Evolutionary conservation across 352 stramenopile genomes (phyloP), one percentile per base, ranked within the genome.

Genomic region (Globisporangium uncinulatum): DNA sequence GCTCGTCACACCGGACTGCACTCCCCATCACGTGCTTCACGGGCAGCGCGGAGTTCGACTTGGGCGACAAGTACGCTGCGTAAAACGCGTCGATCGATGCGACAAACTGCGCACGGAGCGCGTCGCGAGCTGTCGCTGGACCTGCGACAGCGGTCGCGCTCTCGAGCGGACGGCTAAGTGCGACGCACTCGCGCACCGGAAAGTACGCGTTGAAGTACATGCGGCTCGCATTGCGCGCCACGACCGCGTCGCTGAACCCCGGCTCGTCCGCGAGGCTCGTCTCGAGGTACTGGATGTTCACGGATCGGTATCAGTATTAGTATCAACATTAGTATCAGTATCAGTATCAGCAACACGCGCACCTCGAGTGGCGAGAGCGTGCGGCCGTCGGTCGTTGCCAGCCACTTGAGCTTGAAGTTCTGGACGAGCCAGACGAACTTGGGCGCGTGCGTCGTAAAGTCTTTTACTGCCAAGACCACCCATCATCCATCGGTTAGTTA

Each of bases 321-420:
- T 29, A 29, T 29, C 24, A 29, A 4, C 4, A 1, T 29, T 4
- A 29, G 24, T 29, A 1, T 29, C 24, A 1, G 24, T 29, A 29
- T 29, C 24, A 29, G 24, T 29, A 29, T 29, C 24, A 29, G 24
- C 24, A 29, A 13, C 49, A 31, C 48, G 13, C 50, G 20, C 37
- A 67, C 61, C 56, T 67, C 51, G 13, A 51, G 56, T 19, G 75
- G 61, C 17, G 65, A 74, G 43, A 82, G n/a, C 49, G 78, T 86
- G 31, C 72, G 63, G 55, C 76, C 73, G 20, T 73, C 66, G 1
- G 51, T 56, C 13, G 56, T 55, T 21, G 59, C 71, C 51, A 86
- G 76, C 79, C 79, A 89, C 63, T 89, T 87, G 57, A 87, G 50
- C 46, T 89, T 89, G 59, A 73, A 73, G 50, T 89, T 87, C 45